Evolutionary conservation across 73 alveolate species (phyloP), one percentile per base, ranked within the genome.

Genomic region (Effrenium voratum): DNA sequence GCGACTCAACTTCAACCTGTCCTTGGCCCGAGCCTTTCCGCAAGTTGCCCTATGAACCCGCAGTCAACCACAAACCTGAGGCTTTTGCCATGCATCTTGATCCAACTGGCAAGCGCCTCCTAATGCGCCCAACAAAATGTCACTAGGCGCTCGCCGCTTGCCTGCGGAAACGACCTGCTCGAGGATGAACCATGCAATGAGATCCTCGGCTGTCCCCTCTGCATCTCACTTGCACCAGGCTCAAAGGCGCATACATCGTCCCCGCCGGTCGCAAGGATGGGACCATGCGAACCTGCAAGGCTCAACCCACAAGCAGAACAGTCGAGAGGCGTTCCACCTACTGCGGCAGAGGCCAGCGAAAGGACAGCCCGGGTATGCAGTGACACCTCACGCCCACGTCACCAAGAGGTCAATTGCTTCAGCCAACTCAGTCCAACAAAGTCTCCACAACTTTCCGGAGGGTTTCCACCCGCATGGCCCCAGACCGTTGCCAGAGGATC

Each of bases 191-290:
- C 96, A 88, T 15, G 85, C 82, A 34, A 88, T 88, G 87, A 88
- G 96, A n/a, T 88, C 96, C 96, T 88, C 19, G 40, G n/a, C n/a
- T n/a, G n/a, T n/a, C n/a, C n/a, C n/a, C n/a, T n/a, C n/a, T n/a
- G n/a, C n/a, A n/a, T n/a, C n/a, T n/a, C n/a, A n/a, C n/a, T n/a
- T n/a, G n/a, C n/a, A n/a, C n/a, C n/a, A n/a, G n/a, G n/a, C n/a
- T n/a, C n/a, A n/a, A 1, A 76, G 76, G 63, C 50, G 0, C 44
- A 50, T 8, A 52, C 96, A 32, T 88, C 96, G 36, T 88, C 96
- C 43, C 96, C 96, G 19, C 96, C 96, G n/a, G 96, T 88, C 43
- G 96, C 96, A 49, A 88, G 96, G 46, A 88, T 79, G 30, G n/a
- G 15, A 45, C 96, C 96, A 13, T 85, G 45, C 41, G 45, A 44